Conservation (phyloP, 225 moss, liverwort and hornwort genomes). For the Polytrichum formosum region DNA sequence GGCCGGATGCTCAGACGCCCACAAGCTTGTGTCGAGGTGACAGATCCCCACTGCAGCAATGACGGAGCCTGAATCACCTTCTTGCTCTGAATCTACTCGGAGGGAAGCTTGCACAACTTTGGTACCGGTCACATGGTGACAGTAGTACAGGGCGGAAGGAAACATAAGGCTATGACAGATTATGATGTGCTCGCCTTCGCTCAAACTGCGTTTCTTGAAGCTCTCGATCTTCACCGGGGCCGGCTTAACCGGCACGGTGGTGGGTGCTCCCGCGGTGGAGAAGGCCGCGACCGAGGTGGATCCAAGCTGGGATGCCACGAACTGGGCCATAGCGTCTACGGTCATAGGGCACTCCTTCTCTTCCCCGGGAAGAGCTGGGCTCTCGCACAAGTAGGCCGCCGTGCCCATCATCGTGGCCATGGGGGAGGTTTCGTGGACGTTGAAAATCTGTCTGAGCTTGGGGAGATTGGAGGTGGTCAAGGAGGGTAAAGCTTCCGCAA, state of each 20-base stretch:
- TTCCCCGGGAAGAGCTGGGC: slow-evolving; percentile 38
- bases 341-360: slow-evolving; percentile 29
- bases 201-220: slow-evolving; percentile 27
- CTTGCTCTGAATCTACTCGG: not conserved
- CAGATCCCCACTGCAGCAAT: slow-evolving; percentile 46
- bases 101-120: slow-evolving; percentile 49
- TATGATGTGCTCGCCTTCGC: slow-evolving; percentile 44
- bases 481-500: slow-evolving; percentile 22
- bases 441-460: slow-evolving; percentile 37
- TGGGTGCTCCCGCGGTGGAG: slow-evolving; percentile 28
- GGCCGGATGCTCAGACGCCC: slow-evolving; percentile 51
- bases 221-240: slow-evolving; percentile 15
- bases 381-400: slow-evolving; percentile 42
- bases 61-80: slow-evolving; percentile 2
- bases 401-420: slow-evolving; percentile 53
- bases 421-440: slow-evolving; percentile 18
- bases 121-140: slow-evolving; percentile 47
- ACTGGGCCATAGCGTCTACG: slow-evolving; percentile 43
- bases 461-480: slow-evolving; percentile 29
- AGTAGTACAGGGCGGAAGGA: slow-evolving; percentile 43
- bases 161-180: slow-evolving; percentile 51
- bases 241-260: not conserved
- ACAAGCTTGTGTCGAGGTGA: slow-evolving; percentile 45
- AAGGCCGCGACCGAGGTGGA: slow-evolving; percentile 25
- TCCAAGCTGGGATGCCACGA: slow-evolving; percentile 37